Conservation (phyloP, 176 grass and related monocot species). For the Cocos nucifera region DNA sequence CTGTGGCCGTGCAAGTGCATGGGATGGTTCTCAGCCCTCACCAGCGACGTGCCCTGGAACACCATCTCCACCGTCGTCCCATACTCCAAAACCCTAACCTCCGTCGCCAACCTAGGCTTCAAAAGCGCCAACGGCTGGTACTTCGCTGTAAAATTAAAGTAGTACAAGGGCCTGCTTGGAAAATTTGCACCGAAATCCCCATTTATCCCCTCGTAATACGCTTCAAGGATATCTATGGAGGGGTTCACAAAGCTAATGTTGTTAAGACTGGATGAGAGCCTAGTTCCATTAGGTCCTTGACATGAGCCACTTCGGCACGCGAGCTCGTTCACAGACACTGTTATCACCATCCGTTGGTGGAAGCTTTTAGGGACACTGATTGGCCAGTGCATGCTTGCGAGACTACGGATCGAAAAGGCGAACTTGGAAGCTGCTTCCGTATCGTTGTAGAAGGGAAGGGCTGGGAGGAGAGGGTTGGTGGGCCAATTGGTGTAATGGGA, state of each 20-base stretch:
- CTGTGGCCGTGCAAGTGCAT: conserved; percentile 61
- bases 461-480: neutral
- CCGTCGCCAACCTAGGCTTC: conserved; percentile 24
- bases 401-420: neutral
- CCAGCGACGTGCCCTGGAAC: conserved; percentile 48
- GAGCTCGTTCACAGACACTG: neutral
- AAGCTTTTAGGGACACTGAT: neutral
- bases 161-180: conserved; percentile 14
- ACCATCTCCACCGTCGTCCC: conserved; percentile 35
- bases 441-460: conserved; percentile 19
- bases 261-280: conserved; percentile 50
- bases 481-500: neutral
- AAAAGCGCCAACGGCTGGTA: neutral
- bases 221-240: conserved; percentile 16
- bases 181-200: conserved; percentile 24
- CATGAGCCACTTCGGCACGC: neutral
- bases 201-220: conserved; percentile 28
- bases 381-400: neutral
- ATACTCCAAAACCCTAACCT: conserved; percentile 35
- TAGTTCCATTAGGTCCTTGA: neutral
- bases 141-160: conserved; percentile 41
- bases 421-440: conserved; percentile 1
- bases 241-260: conserved; percentile 37
- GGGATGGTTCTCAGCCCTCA: conserved; percentile 48
- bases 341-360: conserved; percentile 27